A percentile compares a stretch with the other conserved stretches of the same genome.
Evolutionary conservation across 371 early-diverging fungal species (phyloP).

Genomic region (Mucor irregularis): DNA sequence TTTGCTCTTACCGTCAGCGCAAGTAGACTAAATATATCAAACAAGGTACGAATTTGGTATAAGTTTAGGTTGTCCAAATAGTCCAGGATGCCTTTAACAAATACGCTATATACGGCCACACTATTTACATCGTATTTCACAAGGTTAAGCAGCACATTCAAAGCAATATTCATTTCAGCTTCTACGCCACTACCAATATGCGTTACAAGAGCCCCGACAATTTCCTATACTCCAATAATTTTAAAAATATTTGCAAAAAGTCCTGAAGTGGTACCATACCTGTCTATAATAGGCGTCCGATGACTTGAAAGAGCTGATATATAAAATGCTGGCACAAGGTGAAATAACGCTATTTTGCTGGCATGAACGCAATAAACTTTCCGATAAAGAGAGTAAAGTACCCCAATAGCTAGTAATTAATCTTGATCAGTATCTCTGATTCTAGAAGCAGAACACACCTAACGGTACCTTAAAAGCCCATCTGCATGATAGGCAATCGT

Average conservation of each 20-base stretch:
- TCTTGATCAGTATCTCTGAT: background rate
- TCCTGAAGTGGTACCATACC: conserved; percentile 18
- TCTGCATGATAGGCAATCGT: conserved; percentile 52
- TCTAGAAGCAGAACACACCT: background rate
- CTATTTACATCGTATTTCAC: conserved; percentile 48
- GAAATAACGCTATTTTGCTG: conserved; percentile 46
- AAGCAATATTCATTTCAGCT: conserved; percentile 67
- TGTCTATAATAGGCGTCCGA: conserved; percentile 71
- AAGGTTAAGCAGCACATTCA: conserved; percentile 60
- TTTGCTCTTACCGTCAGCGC: conserved; percentile 52
- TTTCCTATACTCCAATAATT: conserved; percentile 47
- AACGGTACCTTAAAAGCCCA: conserved; percentile 49
- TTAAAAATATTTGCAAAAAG: too few species aligned
- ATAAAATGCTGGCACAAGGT: conserved; percentile 52
- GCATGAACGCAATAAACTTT: conserved; percentile 61
- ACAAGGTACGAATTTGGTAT: conserved; percentile 68
- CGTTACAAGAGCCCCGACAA: conserved; percentile 75
- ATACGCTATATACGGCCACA: conserved; percentile 64
- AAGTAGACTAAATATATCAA: conserved; percentile 70
- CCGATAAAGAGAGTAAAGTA: conserved; percentile 61
- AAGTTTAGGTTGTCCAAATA: conserved; percentile 71
- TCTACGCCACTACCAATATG: conserved; percentile 81
- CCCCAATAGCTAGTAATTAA: conserved; percentile 50
- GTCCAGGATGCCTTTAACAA: conserved; percentile 80
- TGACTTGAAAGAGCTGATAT: conserved; percentile 52